Conservation (phyloP, 805 yeast genomes). For the Candida berthetii region DNA sequence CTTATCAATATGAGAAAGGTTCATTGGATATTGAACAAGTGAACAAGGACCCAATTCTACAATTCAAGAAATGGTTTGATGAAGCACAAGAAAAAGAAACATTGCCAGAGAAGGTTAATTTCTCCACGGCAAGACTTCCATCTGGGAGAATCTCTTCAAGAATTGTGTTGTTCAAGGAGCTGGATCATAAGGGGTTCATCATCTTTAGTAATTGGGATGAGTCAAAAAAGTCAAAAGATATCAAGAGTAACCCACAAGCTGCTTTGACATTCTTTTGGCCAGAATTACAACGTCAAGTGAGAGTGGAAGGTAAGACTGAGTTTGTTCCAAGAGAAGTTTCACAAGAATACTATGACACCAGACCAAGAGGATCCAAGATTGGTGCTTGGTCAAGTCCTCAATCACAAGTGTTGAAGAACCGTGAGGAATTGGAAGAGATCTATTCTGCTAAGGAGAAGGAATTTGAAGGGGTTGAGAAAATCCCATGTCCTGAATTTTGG, state of each 20-base stretch:
- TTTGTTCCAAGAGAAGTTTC: slow-evolving; percentile 67
- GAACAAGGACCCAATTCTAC: slow-evolving; percentile 56
- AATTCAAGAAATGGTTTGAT: slow-evolving; percentile 81
- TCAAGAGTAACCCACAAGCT: slow-evolving; percentile 67
- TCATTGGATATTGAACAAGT: slow-evolving; percentile 51
- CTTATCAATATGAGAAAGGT: slow-evolving; percentile 78
- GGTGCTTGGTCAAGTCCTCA: slow-evolving; percentile 99
- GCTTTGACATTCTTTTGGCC: slow-evolving; percentile 92
- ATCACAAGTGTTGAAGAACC: slow-evolving; percentile 46
- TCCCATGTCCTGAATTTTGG: slow-evolving; percentile 94
- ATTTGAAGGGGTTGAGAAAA: slow-evolving; percentile 54
- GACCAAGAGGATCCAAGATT: slow-evolving; percentile 89
- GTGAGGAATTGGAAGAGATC: slow-evolving; percentile 57
- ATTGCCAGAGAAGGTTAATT: slow-evolving; percentile 77
- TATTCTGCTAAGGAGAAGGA: slow-evolving; percentile 43
- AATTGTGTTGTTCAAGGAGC: slow-evolving; percentile 80
- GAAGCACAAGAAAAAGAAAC: slow-evolving; percentile 60
- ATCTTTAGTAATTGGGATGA: slow-evolving; percentile 89
- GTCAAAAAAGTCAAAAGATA: slow-evolving; percentile 75
- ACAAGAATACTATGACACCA: slow-evolving; percentile 70
- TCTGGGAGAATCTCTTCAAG: slow-evolving; percentile 87
- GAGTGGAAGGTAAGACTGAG: slow-evolving; percentile 85
- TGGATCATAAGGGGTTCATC: slow-evolving; percentile 79
- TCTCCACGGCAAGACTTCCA: slow-evolving; percentile 87
- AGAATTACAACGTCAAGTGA: slow-evolving; percentile 81